Base-by-base conservation (phyloP, 1,139 yeast genomes). In the Pneumocystis murina region DNA sequence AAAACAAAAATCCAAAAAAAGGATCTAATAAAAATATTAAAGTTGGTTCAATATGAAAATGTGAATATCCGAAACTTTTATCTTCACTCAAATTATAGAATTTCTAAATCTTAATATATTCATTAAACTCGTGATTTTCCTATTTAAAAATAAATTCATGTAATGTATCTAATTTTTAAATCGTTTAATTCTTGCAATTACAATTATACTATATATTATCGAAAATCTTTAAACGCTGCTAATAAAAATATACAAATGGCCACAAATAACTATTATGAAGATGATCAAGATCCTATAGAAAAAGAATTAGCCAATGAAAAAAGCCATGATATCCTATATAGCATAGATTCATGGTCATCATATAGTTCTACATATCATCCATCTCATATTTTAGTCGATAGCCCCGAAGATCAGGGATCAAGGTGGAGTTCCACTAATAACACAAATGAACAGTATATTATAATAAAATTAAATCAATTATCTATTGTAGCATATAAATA, bases 321-420 rank as follows among this genome's bases (percentile, higher is more conserved):
- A 48, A 48, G 55, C n/a, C 55, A 48, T 12, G 55, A 48, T 24
- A 48, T 48, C n/a, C 12, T 48, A 24, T 48, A 48, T 12, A 48
- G 55, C n/a, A 48, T 48, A 48, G 55, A 48, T 48, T 48, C 55
- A 48, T 48, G 55, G 55, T 48, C 55, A 24, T 48, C 55, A 48
- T 48, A 48, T 48, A 48, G 55, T 3, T 48, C 55, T 48, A 48
- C 55, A 20, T 48, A 48, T 16, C 55, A 48, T 8, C 55, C 55
- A 24, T 48, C 55, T 48, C 55, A 48, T 12, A 48, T 48, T 48
- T 48, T 48, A 24, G 55, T 48, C 55, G 55, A 48, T 48, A 48
- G 28, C 17, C 55, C 55, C 2, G 16, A 48, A 48, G 55, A 48
- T 48, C 55, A 48, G 12, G 55, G 55, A 48, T 48, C 55, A 48